Evolutionary conservation across 179 eudicot genomes (phyloP).

Genomic region (Actinidia chinensis): DNA sequence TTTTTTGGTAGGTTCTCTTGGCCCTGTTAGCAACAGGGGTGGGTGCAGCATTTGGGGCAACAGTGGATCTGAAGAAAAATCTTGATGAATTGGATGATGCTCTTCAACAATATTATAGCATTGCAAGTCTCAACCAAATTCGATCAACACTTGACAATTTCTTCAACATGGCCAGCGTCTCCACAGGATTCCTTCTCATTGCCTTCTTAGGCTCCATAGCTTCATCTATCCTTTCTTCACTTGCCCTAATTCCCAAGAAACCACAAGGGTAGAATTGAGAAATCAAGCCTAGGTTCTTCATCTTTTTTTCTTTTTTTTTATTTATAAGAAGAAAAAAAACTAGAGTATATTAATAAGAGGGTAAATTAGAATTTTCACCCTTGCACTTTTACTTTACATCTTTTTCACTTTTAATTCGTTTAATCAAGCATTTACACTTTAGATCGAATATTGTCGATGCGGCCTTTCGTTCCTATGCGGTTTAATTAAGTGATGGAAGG

Average conservation of each 20-base stretch:
- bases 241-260: background rate
- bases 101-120: background rate
- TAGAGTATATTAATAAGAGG: no score
- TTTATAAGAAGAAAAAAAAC: no score
- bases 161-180: background rate
- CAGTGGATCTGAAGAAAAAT: slow-evolving; percentile 4
- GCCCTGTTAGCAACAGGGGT: background rate
- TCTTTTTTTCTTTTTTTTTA: no score
- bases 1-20: background rate
- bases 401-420: no score
- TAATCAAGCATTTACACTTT: no score
- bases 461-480: no score
- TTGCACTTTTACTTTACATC: no score
- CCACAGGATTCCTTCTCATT: background rate
- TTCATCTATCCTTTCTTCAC: background rate
- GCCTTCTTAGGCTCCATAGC: background rate
- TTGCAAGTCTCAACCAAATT: background rate
- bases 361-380: no score
- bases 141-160: background rate
- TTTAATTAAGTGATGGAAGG: no score
- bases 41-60: slow-evolving; percentile 4
- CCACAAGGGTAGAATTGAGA: no score
- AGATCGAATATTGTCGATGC: no score
- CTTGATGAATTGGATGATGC: background rate
- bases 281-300: no score